phyloP scores from a whole-genome alignment of 768 basidiomycete genomes.

The Ramaria rubella region DNA sequence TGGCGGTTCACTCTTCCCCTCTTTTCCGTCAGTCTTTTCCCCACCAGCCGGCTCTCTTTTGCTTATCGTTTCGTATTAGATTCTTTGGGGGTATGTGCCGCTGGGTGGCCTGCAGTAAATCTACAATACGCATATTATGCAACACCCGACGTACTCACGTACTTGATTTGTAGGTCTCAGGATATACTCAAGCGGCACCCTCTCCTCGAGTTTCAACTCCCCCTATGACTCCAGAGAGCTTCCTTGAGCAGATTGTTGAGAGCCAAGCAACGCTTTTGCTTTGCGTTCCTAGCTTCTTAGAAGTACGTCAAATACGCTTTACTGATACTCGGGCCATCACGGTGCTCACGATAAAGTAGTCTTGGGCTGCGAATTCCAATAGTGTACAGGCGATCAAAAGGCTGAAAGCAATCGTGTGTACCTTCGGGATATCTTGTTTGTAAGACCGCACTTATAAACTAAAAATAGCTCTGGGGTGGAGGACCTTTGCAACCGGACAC shows the following conservation, averaged over 20 bases:
- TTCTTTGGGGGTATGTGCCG: background rate
- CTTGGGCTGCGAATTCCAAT: slow-evolving; percentile 9
- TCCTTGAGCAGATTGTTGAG: slow-evolving; percentile 6
- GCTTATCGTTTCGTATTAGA: background rate
- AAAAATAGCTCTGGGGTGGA: slow-evolving; percentile 13
- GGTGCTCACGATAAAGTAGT: background rate
- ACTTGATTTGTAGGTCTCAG: background rate
- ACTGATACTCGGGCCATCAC: too few relatives aligned
- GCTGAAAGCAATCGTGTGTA: slow-evolving; percentile 12
- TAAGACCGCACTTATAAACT: background rate
- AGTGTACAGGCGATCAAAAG: slow-evolving; percentile 7
- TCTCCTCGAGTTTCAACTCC: slow-evolving; percentile 9
- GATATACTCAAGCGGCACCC: slow-evolving; percentile 1
- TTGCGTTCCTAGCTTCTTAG: slow-evolving; percentile 15
- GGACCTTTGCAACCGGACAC: slow-evolving; percentile 10
- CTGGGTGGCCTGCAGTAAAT: background rate
- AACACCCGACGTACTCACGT: background rate
- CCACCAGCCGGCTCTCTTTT: background rate
- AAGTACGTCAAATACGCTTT: background rate
- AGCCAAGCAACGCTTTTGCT: slow-evolving; percentile 4
- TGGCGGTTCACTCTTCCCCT: background rate
- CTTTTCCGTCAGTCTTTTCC: too few relatives aligned
- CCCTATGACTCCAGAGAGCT: slow-evolving; percentile 12
- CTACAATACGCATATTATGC: background rate
- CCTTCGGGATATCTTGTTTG: background rate